These are phyloP conservation scores for Rosa multiflora DNA, from an alignment of 306 rosid genomes.

Conservation along the genomic window DNA sequence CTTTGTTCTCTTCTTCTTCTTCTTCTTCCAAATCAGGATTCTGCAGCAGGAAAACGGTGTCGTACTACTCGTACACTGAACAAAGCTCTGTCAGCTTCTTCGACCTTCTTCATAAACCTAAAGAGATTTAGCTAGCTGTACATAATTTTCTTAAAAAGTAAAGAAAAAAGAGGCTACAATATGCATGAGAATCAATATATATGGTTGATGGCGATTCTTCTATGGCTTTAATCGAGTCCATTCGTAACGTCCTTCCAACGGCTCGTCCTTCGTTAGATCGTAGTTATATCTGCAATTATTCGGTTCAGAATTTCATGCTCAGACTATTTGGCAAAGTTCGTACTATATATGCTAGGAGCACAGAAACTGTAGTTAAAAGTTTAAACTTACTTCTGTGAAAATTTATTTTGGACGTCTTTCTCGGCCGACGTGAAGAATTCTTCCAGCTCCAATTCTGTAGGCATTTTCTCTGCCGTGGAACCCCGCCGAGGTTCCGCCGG, in stretches of 20 bases:
- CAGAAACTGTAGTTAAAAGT: not conserved
- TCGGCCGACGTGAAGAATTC: slow-evolving; percentile 75
- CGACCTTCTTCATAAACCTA: not conserved
- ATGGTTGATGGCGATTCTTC: not conserved
- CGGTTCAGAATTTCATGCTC: slow-evolving; percentile 13
- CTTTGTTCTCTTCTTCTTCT: not conserved
- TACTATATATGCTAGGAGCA: not conserved
- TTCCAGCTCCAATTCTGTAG: slow-evolving; percentile 64
- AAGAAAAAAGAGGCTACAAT: not conserved
- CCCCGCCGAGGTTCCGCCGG: slow-evolving; percentile 36
- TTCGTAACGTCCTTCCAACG: slow-evolving; percentile 86
- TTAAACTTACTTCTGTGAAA: slow-evolving; percentile 48
- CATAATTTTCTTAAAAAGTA: not conserved
- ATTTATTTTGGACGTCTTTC: slow-evolving; percentile 57
- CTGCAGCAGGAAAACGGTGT: slow-evolving; percentile 5
- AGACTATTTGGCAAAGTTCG: not conserved
- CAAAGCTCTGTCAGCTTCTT: slow-evolving; percentile 1
- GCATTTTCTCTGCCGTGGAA: slow-evolving; percentile 45
- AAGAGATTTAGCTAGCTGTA: not conserved
- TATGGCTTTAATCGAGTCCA: slow-evolving; percentile 76
- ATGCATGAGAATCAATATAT: not conserved
- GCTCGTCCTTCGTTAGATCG: slow-evolving; percentile 67
- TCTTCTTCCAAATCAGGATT: not conserved
- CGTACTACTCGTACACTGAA: not conserved
- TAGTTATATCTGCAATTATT: slow-evolving; percentile 66